Evolutionary conservation across 805 yeast species (phyloP), one percentile per base, ranked within the genome.

Genomic region (Komagataella kurtzmanii): DNA sequence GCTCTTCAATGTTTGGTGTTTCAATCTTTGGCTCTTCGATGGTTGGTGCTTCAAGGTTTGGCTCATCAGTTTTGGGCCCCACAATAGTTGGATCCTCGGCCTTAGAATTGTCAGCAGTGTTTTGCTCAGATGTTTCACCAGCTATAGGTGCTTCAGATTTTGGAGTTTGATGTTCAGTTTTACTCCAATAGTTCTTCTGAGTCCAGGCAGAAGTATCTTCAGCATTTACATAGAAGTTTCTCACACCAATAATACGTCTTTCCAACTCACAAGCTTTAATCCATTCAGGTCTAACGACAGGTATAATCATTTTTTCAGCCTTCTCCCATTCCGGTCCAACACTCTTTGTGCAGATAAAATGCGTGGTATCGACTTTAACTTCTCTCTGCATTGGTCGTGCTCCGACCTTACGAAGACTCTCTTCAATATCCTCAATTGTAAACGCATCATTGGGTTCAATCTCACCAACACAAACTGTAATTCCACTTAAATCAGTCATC

Each of bases 211-310:
- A 65, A 45, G 68, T 68, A 50, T 71, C 74, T 47, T 65, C 70
- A 17, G 79, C 73, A 64, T 81, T 84, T 40, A 85, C 70, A 61
- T 87, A 87, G 58, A 85, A 88, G 57, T 88, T 88, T 60, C 95
- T 76, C 14, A 93, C 99, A 24, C 98, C 97, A 46, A 90, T 95
- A 52, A 93, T 82, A 61, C 96, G 71, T 58, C 93, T 79, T 61
- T 90, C 97, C 46, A 75, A 65, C 59, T 87, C 95, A 70, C 98
- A 93, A 0, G 97, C 97, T 65, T 85, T 84, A 53, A 93, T 71
- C 98, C 98, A 93, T 64, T 93, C 97, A 0, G 99, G 98, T 65
- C 96, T 78, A 24, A 93, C 90, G 45, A 93, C 79, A 2, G 99
- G 99, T 52, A 93, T 88, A 62, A 89, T 93, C 70, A 80, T 78